These are phyloP conservation scores for Hyaloperonospora brassicae DNA, from an alignment of 352 stramenopile genomes.

Conservation along the genomic window DNA sequence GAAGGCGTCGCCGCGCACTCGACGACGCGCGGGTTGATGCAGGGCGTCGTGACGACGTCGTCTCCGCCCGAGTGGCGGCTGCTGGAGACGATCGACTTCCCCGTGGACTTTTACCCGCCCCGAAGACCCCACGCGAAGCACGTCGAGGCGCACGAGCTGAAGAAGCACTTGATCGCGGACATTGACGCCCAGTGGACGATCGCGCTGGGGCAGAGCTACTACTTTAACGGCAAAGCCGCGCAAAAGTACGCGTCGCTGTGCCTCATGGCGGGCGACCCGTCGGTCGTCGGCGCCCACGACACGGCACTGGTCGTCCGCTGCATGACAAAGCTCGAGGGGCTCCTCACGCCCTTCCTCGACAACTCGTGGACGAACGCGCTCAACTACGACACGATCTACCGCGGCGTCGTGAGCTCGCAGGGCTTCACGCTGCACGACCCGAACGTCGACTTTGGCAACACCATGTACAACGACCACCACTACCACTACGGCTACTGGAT, in stretches of 20 bases:
- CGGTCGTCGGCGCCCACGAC: conserved; percentile 36
- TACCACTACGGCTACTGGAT: conserved; percentile 48
- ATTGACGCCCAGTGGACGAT: conserved; percentile 37
- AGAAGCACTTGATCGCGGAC: conserved; percentile 30
- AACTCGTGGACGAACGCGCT: conserved; percentile 39
- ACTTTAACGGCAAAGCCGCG: conserved; percentile 43
- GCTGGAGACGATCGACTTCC: conserved; percentile 33
- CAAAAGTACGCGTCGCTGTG: conserved; percentile 51
- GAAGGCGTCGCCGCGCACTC: conserved; percentile 31
- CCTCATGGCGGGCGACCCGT: conserved; percentile 35
- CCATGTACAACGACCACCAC: conserved; percentile 53
- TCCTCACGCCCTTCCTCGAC: conserved; percentile 34
- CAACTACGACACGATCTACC: conserved; percentile 41
- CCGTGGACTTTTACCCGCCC: conserved; percentile 43
- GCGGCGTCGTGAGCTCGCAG: conserved; percentile 38
- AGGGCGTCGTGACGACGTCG: conserved; percentile 39
- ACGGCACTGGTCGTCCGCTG: conserved; percentile 30
- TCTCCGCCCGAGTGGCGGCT: conserved; percentile 41
- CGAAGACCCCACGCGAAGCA: conserved; percentile 22
- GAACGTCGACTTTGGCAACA: conserved; percentile 47
- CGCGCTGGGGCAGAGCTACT: conserved; percentile 37
- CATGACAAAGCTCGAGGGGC: conserved; percentile 28
- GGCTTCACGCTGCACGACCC: conserved; percentile 32
- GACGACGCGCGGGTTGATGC: conserved; percentile 51
- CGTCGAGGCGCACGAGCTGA: conserved; percentile 30